These are phyloP conservation scores for Xerocomus brunneocitrinus DNA, from an alignment of 768 basidiomycete species.

Conservation along the genomic window DNA sequence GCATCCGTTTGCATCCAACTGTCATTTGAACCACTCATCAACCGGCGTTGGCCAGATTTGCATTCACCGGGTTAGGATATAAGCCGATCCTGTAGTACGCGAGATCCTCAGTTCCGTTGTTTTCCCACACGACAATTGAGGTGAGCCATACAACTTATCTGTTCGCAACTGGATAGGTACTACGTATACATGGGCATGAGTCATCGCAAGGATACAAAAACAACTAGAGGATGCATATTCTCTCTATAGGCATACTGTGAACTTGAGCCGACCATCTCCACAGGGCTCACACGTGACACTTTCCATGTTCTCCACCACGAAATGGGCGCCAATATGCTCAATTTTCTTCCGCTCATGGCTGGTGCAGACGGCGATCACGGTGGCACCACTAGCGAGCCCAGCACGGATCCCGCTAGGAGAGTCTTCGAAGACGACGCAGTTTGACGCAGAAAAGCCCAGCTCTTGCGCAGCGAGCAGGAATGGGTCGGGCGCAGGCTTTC, in stretches of 20 bases:
- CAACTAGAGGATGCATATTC: background rate
- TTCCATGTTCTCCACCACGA: slow-evolving; percentile 52
- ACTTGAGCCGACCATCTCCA: slow-evolving; percentile 40
- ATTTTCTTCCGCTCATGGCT: slow-evolving; percentile 57
- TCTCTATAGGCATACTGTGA: slow-evolving; percentile 34
- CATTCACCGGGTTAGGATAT: too few species aligned
- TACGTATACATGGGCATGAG: slow-evolving; percentile 1
- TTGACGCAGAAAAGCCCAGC: slow-evolving; percentile 50
- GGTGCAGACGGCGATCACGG: slow-evolving; percentile 71
- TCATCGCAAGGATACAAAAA: background rate
- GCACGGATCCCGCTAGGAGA: slow-evolving; percentile 62
- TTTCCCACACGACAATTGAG: too few species aligned
- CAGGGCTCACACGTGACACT: slow-evolving; percentile 38
- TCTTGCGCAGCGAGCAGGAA: slow-evolving; percentile 60
- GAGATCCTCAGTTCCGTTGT: too few species aligned
- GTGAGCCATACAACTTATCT: background rate
- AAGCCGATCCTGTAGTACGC: too few species aligned
- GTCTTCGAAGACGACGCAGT: slow-evolving; percentile 79
- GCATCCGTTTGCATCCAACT: too few species aligned
- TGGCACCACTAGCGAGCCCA: slow-evolving; percentile 69
- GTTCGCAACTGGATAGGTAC: background rate
- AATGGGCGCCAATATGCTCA: slow-evolving; percentile 53
- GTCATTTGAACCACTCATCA: too few species aligned
- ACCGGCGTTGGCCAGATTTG: too few species aligned
- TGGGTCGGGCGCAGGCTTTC: slow-evolving; percentile 60